Evolutionary conservation across 768 basidiomycete species (phyloP), one percentile per base, ranked within the genome.

Genomic region (Cystoderma amianthinum): DNA sequence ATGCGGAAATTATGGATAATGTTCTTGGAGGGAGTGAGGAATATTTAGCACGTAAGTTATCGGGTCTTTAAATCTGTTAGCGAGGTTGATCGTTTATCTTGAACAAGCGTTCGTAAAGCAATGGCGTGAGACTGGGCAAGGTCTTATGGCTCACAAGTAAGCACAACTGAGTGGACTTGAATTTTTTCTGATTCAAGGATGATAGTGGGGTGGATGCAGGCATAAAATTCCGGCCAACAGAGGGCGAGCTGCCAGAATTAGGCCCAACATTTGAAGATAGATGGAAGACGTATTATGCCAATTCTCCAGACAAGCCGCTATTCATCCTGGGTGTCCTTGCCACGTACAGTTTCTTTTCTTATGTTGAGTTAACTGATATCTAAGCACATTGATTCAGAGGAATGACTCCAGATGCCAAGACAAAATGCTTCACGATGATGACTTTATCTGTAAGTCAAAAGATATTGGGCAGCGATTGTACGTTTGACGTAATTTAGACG

Each of bases 271-370:
- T 72, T 48, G 36, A 48, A 23, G 18, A 54, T 16, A 51, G 57
- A 30, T 68, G 66, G 68, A 43, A 60, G 4, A 43, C 54, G 11
- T 59, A 59, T 40, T 69, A 62, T 22, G 57, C 55, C n/a, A 42
- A 49, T 4, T 54, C 46, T 1, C 64, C 65, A 1, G 71, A 71
- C 45, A 72, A 72, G 48, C 56, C 67, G 2, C 55, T 66, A 12
- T 41, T n/a, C n/a, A n/a, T n/a, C n/a, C n/a, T 35, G 32, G 16
- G 18, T 15, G 4, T 23, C 7, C 34, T 42, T 18, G 17, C 41
- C 7, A 17, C 41, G 41, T 42, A 23, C 4, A 32, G 7, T n/a
- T 28, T 7, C 7, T n/a, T n/a, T 28, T 28, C 25, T n/a, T 28
- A 7, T 28, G 25, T 28, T 28, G n/a, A 7, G 7, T 7, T n/a